Evolutionary conservation across 495 filamentous ascomycete genomes (phyloP), one percentile per base, ranked within the genome.

Genomic region (Neurospora terricola): DNA sequence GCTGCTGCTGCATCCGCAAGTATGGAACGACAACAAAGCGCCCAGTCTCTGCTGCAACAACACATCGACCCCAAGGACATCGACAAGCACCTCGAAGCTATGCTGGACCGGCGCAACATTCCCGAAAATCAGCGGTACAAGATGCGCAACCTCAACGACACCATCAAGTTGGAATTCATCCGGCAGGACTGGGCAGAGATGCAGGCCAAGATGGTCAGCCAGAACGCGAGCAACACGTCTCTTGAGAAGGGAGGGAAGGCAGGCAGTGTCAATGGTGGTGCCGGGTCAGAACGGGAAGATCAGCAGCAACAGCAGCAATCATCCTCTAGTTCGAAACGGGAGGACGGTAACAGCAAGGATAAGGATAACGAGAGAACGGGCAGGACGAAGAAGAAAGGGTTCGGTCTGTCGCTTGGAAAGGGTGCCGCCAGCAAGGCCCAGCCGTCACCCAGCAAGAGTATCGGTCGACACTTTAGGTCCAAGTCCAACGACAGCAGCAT

Each of bases 131-230:
- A 97, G 86, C 87, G 94, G 71, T 91, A 95, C 78, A 94, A 94
- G 82, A 97, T 99, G 93, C 89, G 96, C 38, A 93, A 89, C 38
- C 84, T 99, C 69, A 93, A 93, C 71, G 88, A 91, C 72, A 92
- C 91, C 37, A 93, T 99, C 81, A 99, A 99, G 82, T 91, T 91
- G 75, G 94, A 99, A 74, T 97, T 99, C 75, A 93, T 98, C 77
- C 88, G 91, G 73, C 93, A 97, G 77, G 92, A 97, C 77, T 91
- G 90, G 82, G 88, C 89, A 1, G 91, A 92, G 75, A 90, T 83
- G 69, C 84, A 83, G 62, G 84, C 83, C 36, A 80, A 80, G 30
- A 76, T 79, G 70, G 77, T 79, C 43, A 76, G 80, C 9, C 82
- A 83, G 30, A 80, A 81, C 54, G 80, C 74, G 54, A 81, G 82